Evolutionary conservation across 1,284 basidiomycete species (phyloP), one percentile per base, ranked within the genome.

Genomic region (Trametes hirsuta): DNA sequence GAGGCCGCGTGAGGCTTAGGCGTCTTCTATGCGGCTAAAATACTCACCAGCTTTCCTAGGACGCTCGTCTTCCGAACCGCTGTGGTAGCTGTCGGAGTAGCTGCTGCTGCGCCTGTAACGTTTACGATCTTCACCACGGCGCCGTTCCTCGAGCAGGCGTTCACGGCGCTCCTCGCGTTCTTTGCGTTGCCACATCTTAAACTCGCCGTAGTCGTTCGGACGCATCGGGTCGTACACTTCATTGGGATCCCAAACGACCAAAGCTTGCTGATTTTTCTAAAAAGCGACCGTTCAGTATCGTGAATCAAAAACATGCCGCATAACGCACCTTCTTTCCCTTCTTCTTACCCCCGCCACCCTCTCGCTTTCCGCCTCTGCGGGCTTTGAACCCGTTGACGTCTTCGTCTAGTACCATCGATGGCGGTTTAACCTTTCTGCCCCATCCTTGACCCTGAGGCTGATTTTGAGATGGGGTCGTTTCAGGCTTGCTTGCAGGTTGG

Each of bases 401-500:
- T 64, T 94, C 92, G 63, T 93, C 91, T 10, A 93, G 81, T 22
- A 93, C 78, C 91, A 93, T 93, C 0, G 90, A 91, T 12, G 91
- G 91, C n/a, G 91, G 91, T 67, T 93, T 93, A 71, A 93, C 85
- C 71, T 93, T 92, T 76, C 90, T 91, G 35, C 88, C 88, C 91
- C 91, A 93, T 67, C 86, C 86, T 66, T 85, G 70, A 6, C 68
- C 66, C 39, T 68, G 64, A 12, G 66, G 42, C 48, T 65, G 58
- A 21, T 79, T 3, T 69, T 71, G 47, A 42, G 65, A 37, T 68
- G 71, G 74, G 3, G 42, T 46, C 22, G 60, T 49, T 36, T 62
- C 61, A 8, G 67, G 64, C 12, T 75, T 68, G 42, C 76, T 61
- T 5, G 75, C 67, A 15, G 75, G 68, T 37, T 84, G 81, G 40